Percentiles rank a stretch among this genome's conserved stretches.
Evolutionary conservation across 2,329 filamentous ascomycete genomes (phyloP).

Genomic region (Clonostachys sp.): DNA sequence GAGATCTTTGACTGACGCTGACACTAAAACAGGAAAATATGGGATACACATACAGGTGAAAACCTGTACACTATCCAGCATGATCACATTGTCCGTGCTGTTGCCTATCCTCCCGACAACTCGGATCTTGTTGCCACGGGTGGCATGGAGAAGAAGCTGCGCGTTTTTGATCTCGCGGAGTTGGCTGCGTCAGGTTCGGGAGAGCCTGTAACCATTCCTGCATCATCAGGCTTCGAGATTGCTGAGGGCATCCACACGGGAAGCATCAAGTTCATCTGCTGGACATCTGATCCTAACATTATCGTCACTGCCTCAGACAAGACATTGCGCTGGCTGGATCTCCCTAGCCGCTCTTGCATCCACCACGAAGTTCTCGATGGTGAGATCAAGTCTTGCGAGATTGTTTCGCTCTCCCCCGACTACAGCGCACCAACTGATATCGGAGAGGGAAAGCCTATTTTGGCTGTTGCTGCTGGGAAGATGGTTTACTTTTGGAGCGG

Average conservation of each 20-base stretch:
- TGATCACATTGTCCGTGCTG: slow-evolving; percentile 89
- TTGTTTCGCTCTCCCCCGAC: slow-evolving; percentile 63
- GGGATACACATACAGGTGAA: slow-evolving; percentile 95
- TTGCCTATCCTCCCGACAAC: slow-evolving; percentile 81
- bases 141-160: slow-evolving; percentile 93
- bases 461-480: slow-evolving; percentile 93
- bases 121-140: slow-evolving; percentile 87
- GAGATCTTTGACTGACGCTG: slow-evolving; percentile 16
- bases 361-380: slow-evolving; percentile 76
- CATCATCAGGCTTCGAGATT: slow-evolving; percentile 76
- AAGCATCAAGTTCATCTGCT: slow-evolving; percentile 94
- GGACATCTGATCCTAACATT: slow-evolving; percentile 83
- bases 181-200: slow-evolving; percentile 35
- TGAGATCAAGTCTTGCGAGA: slow-evolving; percentile 86
- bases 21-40: slow-evolving; percentile 66
- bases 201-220: slow-evolving; percentile 41
- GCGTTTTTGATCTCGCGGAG: slow-evolving; percentile 81
- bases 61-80: slow-evolving; percentile 83
- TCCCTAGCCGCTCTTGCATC: slow-evolving; percentile 70
- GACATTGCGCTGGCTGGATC: slow-evolving; percentile 90
- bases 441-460: slow-evolving; percentile 63
- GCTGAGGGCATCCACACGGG: slow-evolving; percentile 78
- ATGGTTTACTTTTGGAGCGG: slow-evolving; percentile 90
- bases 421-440: slow-evolving; percentile 57
- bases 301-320: slow-evolving; percentile 91